Evolutionary conservation across 208 protist species (phyloP).

Genomic region (Acanthamoeba rhysodes): DNA sequence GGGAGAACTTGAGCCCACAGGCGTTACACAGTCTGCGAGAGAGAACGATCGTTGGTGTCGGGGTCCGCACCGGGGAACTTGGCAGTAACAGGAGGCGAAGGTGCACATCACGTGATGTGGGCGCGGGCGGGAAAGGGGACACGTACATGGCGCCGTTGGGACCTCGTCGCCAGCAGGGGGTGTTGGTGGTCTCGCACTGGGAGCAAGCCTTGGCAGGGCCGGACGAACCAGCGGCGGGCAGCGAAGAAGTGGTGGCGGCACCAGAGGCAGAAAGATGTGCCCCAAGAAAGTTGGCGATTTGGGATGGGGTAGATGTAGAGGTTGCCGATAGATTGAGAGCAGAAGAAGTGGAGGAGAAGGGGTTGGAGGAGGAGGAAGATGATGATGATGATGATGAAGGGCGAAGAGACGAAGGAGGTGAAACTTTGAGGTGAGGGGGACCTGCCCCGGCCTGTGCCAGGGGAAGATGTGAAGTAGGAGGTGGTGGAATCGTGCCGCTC

Average conservation of each 20-base stretch:
- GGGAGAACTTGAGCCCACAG: conserved; percentile 60
- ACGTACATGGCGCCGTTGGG: conserved; percentile 41
- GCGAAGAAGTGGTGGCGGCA: background rate
- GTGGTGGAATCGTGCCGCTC: too few relatives aligned
- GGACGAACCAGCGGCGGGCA: background rate
- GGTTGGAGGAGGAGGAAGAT: background rate
- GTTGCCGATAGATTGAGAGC: too few relatives aligned
- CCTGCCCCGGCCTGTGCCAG: too few relatives aligned
- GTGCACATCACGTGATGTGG: background rate
- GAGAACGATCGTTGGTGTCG: background rate
- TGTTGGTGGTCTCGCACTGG: conserved; percentile 31
- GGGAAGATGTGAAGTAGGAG: too few relatives aligned
- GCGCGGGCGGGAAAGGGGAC: background rate
- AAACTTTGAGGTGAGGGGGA: too few relatives aligned
- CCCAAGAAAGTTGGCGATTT: background rate
- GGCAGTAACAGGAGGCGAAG: background rate
- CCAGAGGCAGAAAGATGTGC: background rate
- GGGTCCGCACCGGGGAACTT: background rate
- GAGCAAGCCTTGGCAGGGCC: background rate
- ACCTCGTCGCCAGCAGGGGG: conserved; percentile 24
- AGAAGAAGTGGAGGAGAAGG: too few relatives aligned
- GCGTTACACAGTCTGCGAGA: conserved; percentile 18
- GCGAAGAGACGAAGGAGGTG: background rate
- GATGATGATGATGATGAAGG: too few relatives aligned
- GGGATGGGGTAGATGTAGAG: background rate